phyloP scores from a whole-genome alignment of 116 monocot species.

The Iris pallida region DNA sequence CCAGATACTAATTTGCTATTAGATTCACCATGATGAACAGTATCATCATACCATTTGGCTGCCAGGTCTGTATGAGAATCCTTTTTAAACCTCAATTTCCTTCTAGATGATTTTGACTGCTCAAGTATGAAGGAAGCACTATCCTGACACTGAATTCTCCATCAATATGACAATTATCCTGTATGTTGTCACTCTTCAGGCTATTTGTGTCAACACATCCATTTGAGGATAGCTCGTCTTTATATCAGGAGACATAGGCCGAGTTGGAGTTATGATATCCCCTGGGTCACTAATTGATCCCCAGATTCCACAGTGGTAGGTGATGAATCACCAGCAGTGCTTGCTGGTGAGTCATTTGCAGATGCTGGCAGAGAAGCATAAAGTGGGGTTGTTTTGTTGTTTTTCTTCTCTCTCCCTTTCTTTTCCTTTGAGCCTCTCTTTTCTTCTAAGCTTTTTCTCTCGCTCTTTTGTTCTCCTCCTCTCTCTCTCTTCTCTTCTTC shows the following conservation, averaged over 20 bases:
- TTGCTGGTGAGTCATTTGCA: slow-evolving; percentile 27
- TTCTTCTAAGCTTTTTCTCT: slow-evolving; percentile 87
- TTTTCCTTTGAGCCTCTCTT: slow-evolving; percentile 83
- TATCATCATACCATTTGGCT: slow-evolving; percentile 40
- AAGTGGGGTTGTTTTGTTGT: slow-evolving; percentile 22
- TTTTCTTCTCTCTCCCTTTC: slow-evolving; percentile 59
- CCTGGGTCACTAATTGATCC: slow-evolving; percentile 35
- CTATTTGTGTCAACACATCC: slow-evolving; percentile 2
- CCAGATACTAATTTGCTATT: slow-evolving; percentile 6
- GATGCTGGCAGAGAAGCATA: slow-evolving; percentile 1
- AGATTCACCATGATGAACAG: slow-evolving; percentile 17
- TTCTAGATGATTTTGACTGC: slow-evolving; percentile 62
- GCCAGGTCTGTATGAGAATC: slow-evolving; percentile 24
- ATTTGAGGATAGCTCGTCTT: slow-evolving; percentile 23
- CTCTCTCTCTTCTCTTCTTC: slow-evolving; percentile 95
- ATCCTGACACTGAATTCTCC: slow-evolving; percentile 21
- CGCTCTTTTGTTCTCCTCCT: slow-evolving; percentile 74
- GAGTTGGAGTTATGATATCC: slow-evolving; percentile 17
- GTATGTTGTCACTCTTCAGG: slow-evolving; percentile 12
- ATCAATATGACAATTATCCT: slow-evolving; percentile 19
- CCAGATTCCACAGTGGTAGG: slow-evolving; percentile 17
- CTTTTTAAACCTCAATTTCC: slow-evolving; percentile 51
- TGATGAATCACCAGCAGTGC: slow-evolving; percentile 28
- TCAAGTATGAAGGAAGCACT: slow-evolving; percentile 45
- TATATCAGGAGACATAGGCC: slow-evolving; percentile 24